Evolutionary conservation across 2,329 filamentous ascomycete species (phyloP), one percentile per base, ranked within the genome.

Genomic region (Colletotrichum tanaceti): DNA sequence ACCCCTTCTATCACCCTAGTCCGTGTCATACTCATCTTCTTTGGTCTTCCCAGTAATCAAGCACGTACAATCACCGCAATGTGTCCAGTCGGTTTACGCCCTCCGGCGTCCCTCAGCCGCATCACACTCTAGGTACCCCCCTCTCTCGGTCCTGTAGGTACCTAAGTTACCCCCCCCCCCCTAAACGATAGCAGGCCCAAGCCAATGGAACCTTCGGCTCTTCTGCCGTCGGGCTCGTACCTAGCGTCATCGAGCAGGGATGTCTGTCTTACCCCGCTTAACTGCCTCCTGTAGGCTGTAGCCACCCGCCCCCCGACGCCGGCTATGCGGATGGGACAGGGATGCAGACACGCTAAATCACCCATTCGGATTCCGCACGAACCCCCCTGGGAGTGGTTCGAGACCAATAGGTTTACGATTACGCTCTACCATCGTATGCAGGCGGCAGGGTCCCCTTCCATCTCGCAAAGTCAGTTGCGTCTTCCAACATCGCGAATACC

Each of bases 381-480:
- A 41, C n/a, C n/a, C 55, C 41, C 14, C 16, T 16, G 14, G 20
- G 20, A 24, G n/a, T 13, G 14, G 3, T 18, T 24, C 9, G 35
- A 28, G 41, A 4, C 55, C 55, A 58, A 58, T 58, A 7, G n/a
- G n/a, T 53, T 60, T 52, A 20, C 39, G 46, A 65, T 54, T 65
- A 61, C 57, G 62, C 49, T 32, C 22, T n/a, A n/a, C n/a, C n/a
- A n/a, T n/a, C n/a, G n/a, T 16, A 18, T 18, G 14, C 41, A 11
- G 16, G 61, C 53, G 20, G 22, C 13, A 28, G 44, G n/a, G 44
- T 11, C 32, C 41, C 50, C 22, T 28, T 28, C 4, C 22, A 13
- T 44, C 28, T 41, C 14, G 41, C 24, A 53, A 47, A 61, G 55
- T 65, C 57, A 41, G 54, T 54, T 60, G 57, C 57, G 63, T 54